Evolutionary conservation across 192 early-diverging fungal species (phyloP), one percentile per base, ranked within the genome.

Genomic region (Jimgerdemannia flammicorona): DNA sequence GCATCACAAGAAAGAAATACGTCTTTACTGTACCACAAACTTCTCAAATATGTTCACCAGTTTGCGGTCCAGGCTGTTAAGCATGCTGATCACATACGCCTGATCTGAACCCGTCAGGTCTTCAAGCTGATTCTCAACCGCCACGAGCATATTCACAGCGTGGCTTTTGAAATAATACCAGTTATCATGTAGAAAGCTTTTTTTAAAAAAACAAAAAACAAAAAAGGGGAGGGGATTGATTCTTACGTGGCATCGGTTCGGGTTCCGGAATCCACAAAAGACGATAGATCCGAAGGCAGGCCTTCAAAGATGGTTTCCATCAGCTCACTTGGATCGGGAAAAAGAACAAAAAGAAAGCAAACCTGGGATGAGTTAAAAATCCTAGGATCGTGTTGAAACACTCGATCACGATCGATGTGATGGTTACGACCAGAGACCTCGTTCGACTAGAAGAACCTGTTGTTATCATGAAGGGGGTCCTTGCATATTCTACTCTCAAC

Each of bases 141-240:
- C 83, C 3, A 92, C 91, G 84, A 99, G 80, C 93, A 99, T 97
- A 4, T 93, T 93, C 9, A 98, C 89, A 4, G 90, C 72, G 84
- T 90, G 87, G 8, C 84, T 88, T 79, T 14, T 6, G 42, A 7
- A 17, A 71, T 54, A 66, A 40, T 43, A 14, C 54, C 40, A 63
- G 40, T 63, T 7, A 54, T 39, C 40, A 41, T 17, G 8, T 41
- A 40, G 3, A 43, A 9, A 40, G 11, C 43, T 40, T 11, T 14
- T n/a, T 63, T 72, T 10, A 29, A 29, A 29, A 29, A 29, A 29
- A 29, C 29, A 29, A 29, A 29, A 59, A 59, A 59, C 14, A 59
- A 59, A 59, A 59, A 59, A 10, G 6, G 49, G 14, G 49, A 59
- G 14, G 8, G 14, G 14, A 59, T 6, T 59, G 8, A 59, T 6